Base-by-base conservation (phyloP, 2,329 filamentous ascomycete genomes). In the Exutisphaerella laricina region DNA sequence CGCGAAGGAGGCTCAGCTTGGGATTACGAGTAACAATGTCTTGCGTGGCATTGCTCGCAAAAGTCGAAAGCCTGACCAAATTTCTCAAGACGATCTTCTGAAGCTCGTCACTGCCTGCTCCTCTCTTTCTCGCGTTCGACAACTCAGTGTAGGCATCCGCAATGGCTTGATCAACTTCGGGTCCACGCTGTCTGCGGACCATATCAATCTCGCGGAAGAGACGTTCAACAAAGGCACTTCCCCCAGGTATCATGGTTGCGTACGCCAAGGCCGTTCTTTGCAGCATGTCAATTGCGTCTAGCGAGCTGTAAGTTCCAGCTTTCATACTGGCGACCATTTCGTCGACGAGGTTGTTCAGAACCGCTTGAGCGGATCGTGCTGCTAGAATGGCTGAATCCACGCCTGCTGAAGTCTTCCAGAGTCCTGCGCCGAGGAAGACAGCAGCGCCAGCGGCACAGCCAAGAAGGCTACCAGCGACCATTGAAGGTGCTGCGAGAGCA, bases 21-120 rank as follows among this genome's bases (percentile, higher is more conserved):
- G 58, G 58, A 43, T 60, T 60, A 28, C 58, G 47, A n/a, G 48
- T 45, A 17, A 59, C 37, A 9, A 59, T 41, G 40, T 59, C 58
- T 38, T 45, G 51, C 16, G 55, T 50, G 16, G 53, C 51, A 17
- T 39, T 45, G 7, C 48, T 45, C 2, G 57, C 52, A 28, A 58
- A 54, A 3, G 20, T 23, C 14, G 57, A 55, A 3, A 60, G 38
- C 40, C 45, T 57, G 14, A 42, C 45, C 40, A 59, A 25, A 38
- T 58, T 53, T 31, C 34, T 41, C 3, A 58, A 21, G 8, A 58
- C 46, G 34, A 57, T 41, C 21, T 33, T 22, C 13, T 53, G 54
- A 37, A 57, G 36, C 37, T 55, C 55, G 4, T 33, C 49, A 6
- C 56, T 16, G 4, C 23, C 43, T 8, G 52, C 50, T 7, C 54